Evolutionary conservation across 225 moss, liverwort and hornwort genomes (phyloP), one percentile per base, ranked within the genome.

Genomic region (Physcomitrellopsis africana): DNA sequence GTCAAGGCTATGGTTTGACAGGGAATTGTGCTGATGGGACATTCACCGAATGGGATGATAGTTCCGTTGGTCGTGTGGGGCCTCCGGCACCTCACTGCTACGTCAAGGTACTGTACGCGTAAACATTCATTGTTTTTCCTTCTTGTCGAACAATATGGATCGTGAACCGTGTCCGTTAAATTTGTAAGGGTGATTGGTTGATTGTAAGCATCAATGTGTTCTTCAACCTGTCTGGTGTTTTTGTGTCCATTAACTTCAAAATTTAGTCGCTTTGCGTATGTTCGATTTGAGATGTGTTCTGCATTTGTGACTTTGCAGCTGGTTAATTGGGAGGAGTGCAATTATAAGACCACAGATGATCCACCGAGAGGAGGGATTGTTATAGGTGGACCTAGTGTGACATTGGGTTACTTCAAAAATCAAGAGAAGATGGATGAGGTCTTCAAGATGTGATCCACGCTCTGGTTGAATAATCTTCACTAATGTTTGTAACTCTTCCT

Each of bases 11-110:
- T 81, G 96, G 96, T 47, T 89, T 97, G 46, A 97, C 96, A 14
- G 96, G 94, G 70, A 97, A 94, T n/a, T 97, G 94, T 80, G 94
- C 96, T 54, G 92, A 92, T 81, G 94, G 74, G 49, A 97, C 96
- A 67, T 97, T 97, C 72, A 87, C 88, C 45, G 91, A 94, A 42
- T 97, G 90, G 84, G 85, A 77, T 76, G 96, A 97, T 68, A 63
- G 64, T 24, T 86, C 94, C 12, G 94, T 97, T 51, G 94, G 94
- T 18, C 86, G 96, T 67, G 96, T 94, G 37, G 96, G 96, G 47
- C 96, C 96, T 77, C 96, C 96, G 41, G 72, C 89, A 16, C 84
- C 96, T 78, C 75, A 80, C 77, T 89, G 81, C 57, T 94, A 78
- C 68, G 6, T 97, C 22, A 94, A 94, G 92, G 93, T 92, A 69